These are phyloP conservation scores for Plectosphaerella plurivora DNA, from an alignment of 2,329 filamentous ascomycete genomes.

Conservation along the genomic window DNA sequence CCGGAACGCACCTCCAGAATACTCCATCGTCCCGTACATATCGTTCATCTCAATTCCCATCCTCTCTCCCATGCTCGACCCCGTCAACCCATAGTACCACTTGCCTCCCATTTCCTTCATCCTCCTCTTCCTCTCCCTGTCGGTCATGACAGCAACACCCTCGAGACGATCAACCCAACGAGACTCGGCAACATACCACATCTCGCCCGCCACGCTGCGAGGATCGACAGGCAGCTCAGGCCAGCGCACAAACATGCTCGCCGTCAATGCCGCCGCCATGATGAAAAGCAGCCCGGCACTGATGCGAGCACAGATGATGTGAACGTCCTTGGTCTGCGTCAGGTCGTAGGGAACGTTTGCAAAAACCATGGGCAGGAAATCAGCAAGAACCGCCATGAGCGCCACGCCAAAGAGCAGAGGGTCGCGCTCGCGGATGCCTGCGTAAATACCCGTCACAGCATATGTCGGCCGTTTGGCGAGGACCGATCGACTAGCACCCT, in stretches of 20 bases:
- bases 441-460: constrained; percentile 37
- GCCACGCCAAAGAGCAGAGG: constrained; percentile 34
- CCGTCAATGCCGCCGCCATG: constrained; percentile 35
- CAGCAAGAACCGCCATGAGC: constrained; percentile 37
- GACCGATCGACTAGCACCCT: constrained; percentile 30
- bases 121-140: constrained; percentile 3
- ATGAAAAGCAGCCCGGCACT: constrained; percentile 31
- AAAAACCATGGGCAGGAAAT: constrained; percentile 45
- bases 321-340: constrained; percentile 31
- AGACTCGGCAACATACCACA: constrained; percentile 33
- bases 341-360: constrained; percentile 43
- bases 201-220: constrained; percentile 38
- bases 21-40: background rate
- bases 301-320: constrained; percentile 34
- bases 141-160: constrained; percentile 6
- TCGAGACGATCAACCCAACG: constrained; percentile 11
- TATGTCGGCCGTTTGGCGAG: constrained; percentile 38
- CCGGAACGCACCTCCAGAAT: background rate
- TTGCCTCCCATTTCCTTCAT: constrained; percentile 2
- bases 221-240: constrained; percentile 42
- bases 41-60: background rate
- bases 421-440: constrained; percentile 29
- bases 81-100: background rate
- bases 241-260: constrained; percentile 36
- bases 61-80: background rate